A percentile compares a stretch with the other conserved stretches of the same genome.
Evolutionary conservation across 202 grass and related monocot genomes (phyloP).

Genomic region (Panicum virgatum): DNA sequence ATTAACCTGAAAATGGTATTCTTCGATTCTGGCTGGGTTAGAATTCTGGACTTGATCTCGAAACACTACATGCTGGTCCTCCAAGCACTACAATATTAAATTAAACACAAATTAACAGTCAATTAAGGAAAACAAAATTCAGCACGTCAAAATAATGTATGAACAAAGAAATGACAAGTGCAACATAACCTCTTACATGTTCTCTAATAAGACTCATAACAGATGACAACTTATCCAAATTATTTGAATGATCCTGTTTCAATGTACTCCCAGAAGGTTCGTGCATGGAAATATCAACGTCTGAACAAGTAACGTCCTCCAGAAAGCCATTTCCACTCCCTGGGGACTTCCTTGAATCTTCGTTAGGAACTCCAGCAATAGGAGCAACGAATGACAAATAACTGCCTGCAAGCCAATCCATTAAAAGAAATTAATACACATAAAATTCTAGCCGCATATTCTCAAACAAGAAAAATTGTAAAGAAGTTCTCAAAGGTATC

Average conservation of each 20-base stretch:
- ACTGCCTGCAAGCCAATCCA: slow-evolving; percentile 53
- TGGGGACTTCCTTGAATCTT: slow-evolving; percentile 49
- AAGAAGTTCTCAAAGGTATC: neutral
- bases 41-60: slow-evolving; percentile 52
- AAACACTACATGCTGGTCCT: slow-evolving; percentile 62
- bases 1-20: slow-evolving; percentile 68
- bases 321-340: slow-evolving; percentile 82
- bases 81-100: slow-evolving; percentile 56
- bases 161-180: slow-evolving; percentile 34
- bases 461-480: slow-evolving; percentile 11
- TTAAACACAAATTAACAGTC: slow-evolving; percentile 31
- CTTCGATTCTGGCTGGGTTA: slow-evolving; percentile 42
- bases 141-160: neutral
- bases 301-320: slow-evolving; percentile 46
- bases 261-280: slow-evolving; percentile 56
- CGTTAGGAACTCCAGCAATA: slow-evolving; percentile 40
- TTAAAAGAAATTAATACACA: slow-evolving; percentile 24
- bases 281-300: slow-evolving; percentile 35
- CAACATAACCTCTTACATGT: slow-evolving; percentile 57
- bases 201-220: slow-evolving; percentile 58
- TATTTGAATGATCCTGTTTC: slow-evolving; percentile 42
- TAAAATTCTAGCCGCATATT: slow-evolving; percentile 5
- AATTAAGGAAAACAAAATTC: slow-evolving; percentile 16
- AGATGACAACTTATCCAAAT: slow-evolving; percentile 59
- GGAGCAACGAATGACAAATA: slow-evolving; percentile 73